Evolutionary conservation across 495 filamentous ascomycete species (phyloP).

Genomic region (Penicillium soppii): DNA sequence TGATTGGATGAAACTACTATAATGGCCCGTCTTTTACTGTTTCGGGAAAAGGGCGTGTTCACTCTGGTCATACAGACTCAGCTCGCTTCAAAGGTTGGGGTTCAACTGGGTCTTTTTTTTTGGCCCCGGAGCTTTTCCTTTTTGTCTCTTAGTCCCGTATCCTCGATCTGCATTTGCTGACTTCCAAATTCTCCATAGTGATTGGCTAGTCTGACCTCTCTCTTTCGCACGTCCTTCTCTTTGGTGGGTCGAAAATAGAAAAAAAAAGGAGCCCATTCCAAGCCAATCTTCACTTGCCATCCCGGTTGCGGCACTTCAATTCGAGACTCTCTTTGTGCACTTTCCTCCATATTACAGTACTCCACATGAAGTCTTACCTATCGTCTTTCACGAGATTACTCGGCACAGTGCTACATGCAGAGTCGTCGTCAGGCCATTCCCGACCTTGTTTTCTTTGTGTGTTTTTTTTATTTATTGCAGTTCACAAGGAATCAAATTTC

Average conservation of each 20-base stretch:
- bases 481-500: too few species aligned
- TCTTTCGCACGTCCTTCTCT: conserved; percentile 3
- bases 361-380: conserved; percentile 18
- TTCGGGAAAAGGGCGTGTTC: conserved; percentile 1
- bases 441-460: background rate
- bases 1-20: background rate
- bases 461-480: too few species aligned
- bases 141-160: background rate
- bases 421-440: conserved; percentile 1
- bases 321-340: conserved; percentile 9
- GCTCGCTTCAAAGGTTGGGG: conserved; percentile 3
- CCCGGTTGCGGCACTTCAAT: conserved; percentile 24
- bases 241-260: conserved; percentile 6
- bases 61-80: conserved; percentile 15
- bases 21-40: background rate
- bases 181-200: background rate
- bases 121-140: conserved; percentile 7
- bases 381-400: conserved; percentile 5
- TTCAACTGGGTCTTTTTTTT: conserved; percentile 4
- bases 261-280: background rate
- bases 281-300: conserved; percentile 12
- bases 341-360: conserved; percentile 9
- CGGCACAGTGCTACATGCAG: conserved; percentile 3
- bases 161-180: conserved; percentile 2
- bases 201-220: background rate